Evolutionary conservation across 495 filamentous ascomycete species (phyloP).

Genomic region (Cercophora scortea): DNA sequence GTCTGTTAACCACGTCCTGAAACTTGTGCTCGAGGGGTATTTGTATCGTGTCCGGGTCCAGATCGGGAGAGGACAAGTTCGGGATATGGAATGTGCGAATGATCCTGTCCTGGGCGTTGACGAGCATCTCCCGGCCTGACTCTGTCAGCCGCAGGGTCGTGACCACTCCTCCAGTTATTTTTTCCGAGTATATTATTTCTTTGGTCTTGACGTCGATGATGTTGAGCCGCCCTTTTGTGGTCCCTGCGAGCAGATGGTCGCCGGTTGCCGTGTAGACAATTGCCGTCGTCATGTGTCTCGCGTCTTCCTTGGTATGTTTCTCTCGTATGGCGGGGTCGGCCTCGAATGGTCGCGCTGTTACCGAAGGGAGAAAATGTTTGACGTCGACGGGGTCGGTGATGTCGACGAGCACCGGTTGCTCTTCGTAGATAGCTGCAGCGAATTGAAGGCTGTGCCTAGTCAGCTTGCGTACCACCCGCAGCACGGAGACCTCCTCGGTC

Average conservation of each 20-base stretch:
- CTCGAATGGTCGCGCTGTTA: conserved; percentile 63
- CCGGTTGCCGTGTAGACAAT: conserved; percentile 79
- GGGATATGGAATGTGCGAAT: conserved; percentile 74
- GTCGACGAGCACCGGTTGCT: conserved; percentile 82
- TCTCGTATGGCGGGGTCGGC: conserved; percentile 56
- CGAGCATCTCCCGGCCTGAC: conserved; percentile 76
- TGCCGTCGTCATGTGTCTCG: conserved; percentile 87
- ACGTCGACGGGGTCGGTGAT: conserved; percentile 54
- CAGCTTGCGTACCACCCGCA: not conserved
- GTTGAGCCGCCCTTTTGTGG: conserved; percentile 91
- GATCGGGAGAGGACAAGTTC: conserved; percentile 41
- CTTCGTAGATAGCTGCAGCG: conserved; percentile 86
- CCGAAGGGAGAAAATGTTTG: conserved; percentile 72
- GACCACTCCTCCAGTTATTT: conserved; percentile 78
- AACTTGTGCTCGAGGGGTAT: conserved; percentile 96
- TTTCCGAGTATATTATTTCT: conserved; percentile 76
- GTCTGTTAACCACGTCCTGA: conserved; percentile 89
- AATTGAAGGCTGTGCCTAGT: conserved; percentile 55
- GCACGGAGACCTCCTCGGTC: no score
- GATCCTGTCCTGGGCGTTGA: conserved; percentile 86
- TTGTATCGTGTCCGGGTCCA: conserved; percentile 64
- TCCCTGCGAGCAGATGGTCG: conserved; percentile 81
- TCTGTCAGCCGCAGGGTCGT: conserved; percentile 76
- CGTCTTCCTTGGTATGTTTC: conserved; percentile 84
- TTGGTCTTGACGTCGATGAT: conserved; percentile 75